phyloP scores from a whole-genome alignment of 305 asterid species.

The Fraxinus baroniana region DNA sequence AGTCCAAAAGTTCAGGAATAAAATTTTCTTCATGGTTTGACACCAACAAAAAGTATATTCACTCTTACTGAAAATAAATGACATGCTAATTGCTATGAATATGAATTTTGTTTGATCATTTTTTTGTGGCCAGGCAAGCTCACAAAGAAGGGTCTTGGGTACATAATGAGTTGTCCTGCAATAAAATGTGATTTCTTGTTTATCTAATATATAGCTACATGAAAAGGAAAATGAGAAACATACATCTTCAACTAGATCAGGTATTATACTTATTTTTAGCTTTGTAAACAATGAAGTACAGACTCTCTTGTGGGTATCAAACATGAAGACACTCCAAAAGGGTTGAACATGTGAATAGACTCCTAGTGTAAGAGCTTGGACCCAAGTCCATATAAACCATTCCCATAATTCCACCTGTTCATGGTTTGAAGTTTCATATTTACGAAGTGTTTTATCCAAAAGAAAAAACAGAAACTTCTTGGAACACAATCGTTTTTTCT shows the following conservation, averaged over 20 bases:
- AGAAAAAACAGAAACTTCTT: background rate
- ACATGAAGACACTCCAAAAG: background rate
- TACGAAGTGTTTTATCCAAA: background rate
- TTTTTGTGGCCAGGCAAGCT: background rate
- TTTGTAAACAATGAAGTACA: background rate
- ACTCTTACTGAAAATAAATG: background rate
- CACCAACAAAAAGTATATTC: background rate
- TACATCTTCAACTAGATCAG: background rate
- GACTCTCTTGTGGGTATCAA: background rate
- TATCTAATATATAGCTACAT: background rate
- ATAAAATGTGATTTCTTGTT: background rate
- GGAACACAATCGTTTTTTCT: background rate
- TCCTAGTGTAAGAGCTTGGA: background rate
- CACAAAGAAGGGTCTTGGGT: background rate
- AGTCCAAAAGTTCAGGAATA: background rate
- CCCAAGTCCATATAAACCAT: background rate
- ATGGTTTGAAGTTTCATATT: background rate
- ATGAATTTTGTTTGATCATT: background rate
- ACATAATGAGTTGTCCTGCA: background rate
- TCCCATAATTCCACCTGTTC: background rate
- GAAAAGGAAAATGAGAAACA: background rate
- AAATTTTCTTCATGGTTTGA: background rate
- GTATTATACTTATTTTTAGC: background rate
- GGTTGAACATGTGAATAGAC: background rate
- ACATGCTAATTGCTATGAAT: background rate